Base-by-base conservation (phyloP, 768 basidiomycete species). In the Calocybe indica region DNA sequence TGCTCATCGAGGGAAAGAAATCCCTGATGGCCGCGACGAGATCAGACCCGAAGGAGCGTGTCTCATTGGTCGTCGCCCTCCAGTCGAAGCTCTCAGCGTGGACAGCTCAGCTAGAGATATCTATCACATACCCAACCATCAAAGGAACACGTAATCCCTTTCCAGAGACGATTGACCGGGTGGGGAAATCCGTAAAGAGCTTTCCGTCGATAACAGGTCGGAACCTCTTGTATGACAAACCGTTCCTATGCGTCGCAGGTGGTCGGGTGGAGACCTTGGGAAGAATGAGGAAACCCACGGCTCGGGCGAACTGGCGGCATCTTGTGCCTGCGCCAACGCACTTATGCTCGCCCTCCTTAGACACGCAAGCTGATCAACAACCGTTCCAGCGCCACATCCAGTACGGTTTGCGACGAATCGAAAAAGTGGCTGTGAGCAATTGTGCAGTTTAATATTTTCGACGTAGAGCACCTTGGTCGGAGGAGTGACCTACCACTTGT, bases 51-150 rank as follows among this genome's bases (percentile, higher is more conserved):
- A 22, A 22, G 3, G 71, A 69, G 35, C 75, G 55, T 2, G 80
- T 76, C 55, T 83, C 79, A 42, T 84, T 80, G 7, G 78, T 74
- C 2, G 77, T 78, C 36, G 0, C 77, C 63, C 2, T 30, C 28
- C 28, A 44, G 6, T 33, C 15, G 32, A 6, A 30, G 31, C 5
- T 28, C 31, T 5, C 10, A 13, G 10, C 7, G 5, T 31, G 28
- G 12, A 13, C n/a, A 7, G 7, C 7, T 44, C 43, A 10, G 29
- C 10, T 11, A 7, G n/a, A 8, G 6, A 44, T n/a, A 10, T 15
- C 33, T 12, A 22, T 22, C 22, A 58, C 69, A 15, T 53, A 80
- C 80, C 79, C 78, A 29, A 79, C 71, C 29, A 85, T 74, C 6
- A 82, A 54, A 2, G 78, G 74, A 4, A 81, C 72, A 11, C 13